Evolutionary conservation across 257 asterid species (phyloP).

Genomic region (Pogostemon cablin): DNA sequence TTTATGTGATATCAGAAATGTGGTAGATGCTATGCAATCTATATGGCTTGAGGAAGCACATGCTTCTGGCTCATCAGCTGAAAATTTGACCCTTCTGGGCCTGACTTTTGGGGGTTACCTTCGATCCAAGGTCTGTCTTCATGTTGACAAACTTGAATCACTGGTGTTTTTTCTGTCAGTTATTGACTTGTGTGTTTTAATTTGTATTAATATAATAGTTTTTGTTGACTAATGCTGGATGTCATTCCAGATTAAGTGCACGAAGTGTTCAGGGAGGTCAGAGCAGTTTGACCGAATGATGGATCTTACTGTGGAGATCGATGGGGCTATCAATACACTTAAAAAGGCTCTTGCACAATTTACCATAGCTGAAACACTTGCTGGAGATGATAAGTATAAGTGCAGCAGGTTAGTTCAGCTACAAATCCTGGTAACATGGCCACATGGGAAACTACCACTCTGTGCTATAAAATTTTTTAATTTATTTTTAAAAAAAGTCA

Average conservation of each 20-base stretch:
- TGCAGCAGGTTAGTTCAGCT: constrained; percentile 45
- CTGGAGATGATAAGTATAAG: constrained; percentile 50
- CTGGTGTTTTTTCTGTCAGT: neutral
- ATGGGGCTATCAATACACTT: constrained; percentile 41
- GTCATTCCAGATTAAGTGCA: constrained; percentile 46
- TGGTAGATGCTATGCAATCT: constrained; percentile 51
- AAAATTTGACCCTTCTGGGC: constrained; percentile 53
- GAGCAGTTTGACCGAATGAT: constrained; percentile 47
- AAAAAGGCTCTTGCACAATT: constrained; percentile 52
- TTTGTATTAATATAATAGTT: constrained; percentile 10
- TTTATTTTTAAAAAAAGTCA: neutral
- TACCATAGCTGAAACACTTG: constrained; percentile 44
- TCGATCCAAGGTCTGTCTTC: constrained; percentile 52
- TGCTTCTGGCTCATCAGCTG: constrained; percentile 41
- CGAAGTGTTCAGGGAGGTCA: constrained; percentile 48
- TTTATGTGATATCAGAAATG: constrained; percentile 36
- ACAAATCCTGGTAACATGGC: neutral
- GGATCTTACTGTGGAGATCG: constrained; percentile 55
- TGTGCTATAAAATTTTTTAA: constrained; percentile 7
- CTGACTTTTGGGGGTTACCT: constrained; percentile 63
- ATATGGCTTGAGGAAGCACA: constrained; percentile 53
- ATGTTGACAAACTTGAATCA: neutral
- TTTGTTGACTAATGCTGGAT: constrained; percentile 7
- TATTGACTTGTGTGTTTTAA: constrained; percentile 7
- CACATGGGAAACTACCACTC: neutral